phyloP scores from a whole-genome alignment of 495 filamentous ascomycete genomes.

The Neurospora sp. region DNA sequence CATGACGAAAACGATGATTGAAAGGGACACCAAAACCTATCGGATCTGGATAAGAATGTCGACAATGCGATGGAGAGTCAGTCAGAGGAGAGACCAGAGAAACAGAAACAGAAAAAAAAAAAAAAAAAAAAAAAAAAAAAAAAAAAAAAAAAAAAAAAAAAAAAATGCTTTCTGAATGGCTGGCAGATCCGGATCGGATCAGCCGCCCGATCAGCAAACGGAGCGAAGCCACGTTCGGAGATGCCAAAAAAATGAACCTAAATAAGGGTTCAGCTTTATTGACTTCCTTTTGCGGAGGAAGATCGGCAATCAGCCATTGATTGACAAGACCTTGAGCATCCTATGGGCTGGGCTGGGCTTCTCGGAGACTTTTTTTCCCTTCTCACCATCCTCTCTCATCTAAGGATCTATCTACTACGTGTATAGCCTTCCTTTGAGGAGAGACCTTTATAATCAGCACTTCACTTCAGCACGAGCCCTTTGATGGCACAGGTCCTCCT shows the following conservation, averaged over 20 bases:
- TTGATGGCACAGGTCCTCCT: background rate
- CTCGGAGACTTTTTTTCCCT: background rate
- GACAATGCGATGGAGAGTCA: background rate
- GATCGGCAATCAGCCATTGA: background rate
- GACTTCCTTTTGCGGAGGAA: background rate
- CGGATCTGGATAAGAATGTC: background rate
- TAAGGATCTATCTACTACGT: no score
- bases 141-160: background rate
- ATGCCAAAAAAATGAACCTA: background rate
- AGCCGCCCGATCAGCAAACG: background rate
- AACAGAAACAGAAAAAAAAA: background rate
- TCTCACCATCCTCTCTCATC: background rate
- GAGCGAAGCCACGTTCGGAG: background rate
- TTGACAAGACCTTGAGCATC: background rate
- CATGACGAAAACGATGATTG: background rate
- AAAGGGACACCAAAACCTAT: background rate
- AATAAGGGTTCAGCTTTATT: background rate
- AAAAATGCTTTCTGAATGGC: background rate
- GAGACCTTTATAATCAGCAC: background rate
- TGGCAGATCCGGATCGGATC: background rate
- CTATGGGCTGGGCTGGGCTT: background rate
- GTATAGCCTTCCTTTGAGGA: background rate
- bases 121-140: background rate
- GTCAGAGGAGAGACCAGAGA: background rate
- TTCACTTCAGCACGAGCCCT: background rate